A percentile compares a stretch with the other conserved stretches of the same genome.
Evolutionary conservation across 768 basidiomycete genomes (phyloP).

Genomic region (Mycena galopus): DNA sequence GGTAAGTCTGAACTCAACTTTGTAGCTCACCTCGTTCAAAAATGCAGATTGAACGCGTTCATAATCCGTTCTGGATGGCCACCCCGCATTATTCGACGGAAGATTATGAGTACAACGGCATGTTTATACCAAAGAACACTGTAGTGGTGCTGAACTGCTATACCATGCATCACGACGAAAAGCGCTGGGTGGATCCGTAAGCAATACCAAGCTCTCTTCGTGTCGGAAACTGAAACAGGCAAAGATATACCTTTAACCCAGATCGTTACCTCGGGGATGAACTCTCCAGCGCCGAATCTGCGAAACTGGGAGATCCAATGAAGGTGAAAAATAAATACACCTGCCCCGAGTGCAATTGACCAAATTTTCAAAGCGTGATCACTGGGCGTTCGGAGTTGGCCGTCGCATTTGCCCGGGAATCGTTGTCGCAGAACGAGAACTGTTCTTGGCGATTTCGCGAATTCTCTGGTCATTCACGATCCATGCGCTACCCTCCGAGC

Average conservation of each 20-base stretch:
- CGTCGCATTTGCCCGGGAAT: slow-evolving; percentile 51
- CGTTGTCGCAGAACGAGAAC: slow-evolving; percentile 49
- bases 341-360: not conserved
- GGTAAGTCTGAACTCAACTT: not conserved
- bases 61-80: slow-evolving; percentile 25
- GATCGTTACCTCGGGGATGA: slow-evolving; percentile 51
- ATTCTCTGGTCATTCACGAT: not conserved
- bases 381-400: slow-evolving; percentile 54
- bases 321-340: not conserved
- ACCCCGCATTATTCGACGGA: slow-evolving; percentile 36
- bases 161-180: slow-evolving; percentile 37
- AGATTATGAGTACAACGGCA: slow-evolving; percentile 46
- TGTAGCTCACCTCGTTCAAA: not conserved
- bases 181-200: slow-evolving; percentile 45
- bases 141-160: slow-evolving; percentile 31
- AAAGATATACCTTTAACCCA: slow-evolving; percentile 43
- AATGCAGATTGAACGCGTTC: slow-evolving; percentile 5
- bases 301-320: slow-evolving; percentile 38
- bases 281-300: slow-evolving; percentile 46
- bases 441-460: slow-evolving; percentile 51
- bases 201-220: not conserved
- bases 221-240: not conserved
- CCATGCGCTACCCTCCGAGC: not conserved
- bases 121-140: slow-evolving; percentile 45
- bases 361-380: slow-evolving; percentile 48